Percentiles rank a stretch among this genome's conserved stretches.
Evolutionary conservation across 148 eudicot species (phyloP).

Genomic region (Camellia lanceoleosa): DNA sequence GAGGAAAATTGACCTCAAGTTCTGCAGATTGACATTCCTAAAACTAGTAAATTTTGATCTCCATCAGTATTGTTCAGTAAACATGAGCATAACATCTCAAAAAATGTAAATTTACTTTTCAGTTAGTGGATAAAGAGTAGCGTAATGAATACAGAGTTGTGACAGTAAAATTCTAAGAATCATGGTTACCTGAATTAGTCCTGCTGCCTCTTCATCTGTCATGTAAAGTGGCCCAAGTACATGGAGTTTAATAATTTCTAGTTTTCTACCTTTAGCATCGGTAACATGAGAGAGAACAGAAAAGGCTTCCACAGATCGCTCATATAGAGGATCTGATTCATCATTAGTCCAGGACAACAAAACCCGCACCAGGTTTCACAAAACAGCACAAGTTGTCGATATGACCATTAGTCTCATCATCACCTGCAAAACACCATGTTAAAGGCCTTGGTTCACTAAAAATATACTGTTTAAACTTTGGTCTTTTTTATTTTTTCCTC

Average conservation of each 20-base stretch:
- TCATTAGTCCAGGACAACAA: slow-evolving; percentile 90
- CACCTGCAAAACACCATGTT: slow-evolving; percentile 48
- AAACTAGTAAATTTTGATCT: too few relatives aligned
- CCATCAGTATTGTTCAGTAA: neutral
- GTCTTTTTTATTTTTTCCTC: neutral
- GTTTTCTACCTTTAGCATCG: slow-evolving; percentile 82
- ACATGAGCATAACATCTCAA: neutral
- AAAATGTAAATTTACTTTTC: neutral
- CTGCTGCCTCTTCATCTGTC: slow-evolving; percentile 87
- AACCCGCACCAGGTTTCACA: slow-evolving; percentile 83
- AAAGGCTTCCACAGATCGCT: slow-evolving; percentile 67
- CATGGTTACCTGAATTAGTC: slow-evolving; percentile 58
- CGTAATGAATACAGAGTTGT: neutral
- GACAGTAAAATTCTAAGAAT: slow-evolving; percentile 4
- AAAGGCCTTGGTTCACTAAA: neutral
- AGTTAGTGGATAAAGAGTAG: neutral
- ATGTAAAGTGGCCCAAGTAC: slow-evolving; percentile 79
- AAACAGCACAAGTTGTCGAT: slow-evolving; percentile 93
- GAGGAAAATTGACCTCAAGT: too few relatives aligned
- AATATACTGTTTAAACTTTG: neutral
- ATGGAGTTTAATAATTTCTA: slow-evolving; percentile 85
- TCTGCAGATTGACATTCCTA: too few relatives aligned
- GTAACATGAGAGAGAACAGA: slow-evolving; percentile 57
- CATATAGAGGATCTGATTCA: slow-evolving; percentile 75
- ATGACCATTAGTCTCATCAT: slow-evolving; percentile 97